Evolutionary conservation across 768 basidiomycete species (phyloP), one percentile per base, ranked within the genome.

Genomic region (Lactifluus piperatus): DNA sequence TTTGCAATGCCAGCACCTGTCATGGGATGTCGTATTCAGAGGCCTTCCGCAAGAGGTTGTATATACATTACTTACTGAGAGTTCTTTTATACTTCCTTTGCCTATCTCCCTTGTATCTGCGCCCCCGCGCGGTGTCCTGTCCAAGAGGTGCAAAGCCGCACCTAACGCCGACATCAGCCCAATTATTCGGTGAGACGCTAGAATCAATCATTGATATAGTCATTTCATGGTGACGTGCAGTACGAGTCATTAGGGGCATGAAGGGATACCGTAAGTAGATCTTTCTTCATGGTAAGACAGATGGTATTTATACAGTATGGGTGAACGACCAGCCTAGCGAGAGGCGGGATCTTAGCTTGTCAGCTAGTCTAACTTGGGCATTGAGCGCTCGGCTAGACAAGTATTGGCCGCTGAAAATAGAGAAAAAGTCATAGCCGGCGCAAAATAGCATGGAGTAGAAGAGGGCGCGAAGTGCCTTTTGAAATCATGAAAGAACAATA

Each of bases 201-300:
- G 46, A 30, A 16, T 46, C 53, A 36, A n/a, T 49, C 47, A 47
- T 59, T 22, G 53, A 30, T 3, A 36, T 26, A 10, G 46, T 36
- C 58, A 10, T 59, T 49, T 59, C 47, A 49, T 32, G 3, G 51
- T 54, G 53, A 20, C 30, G 11, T 48, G 46, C 24, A 59, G 24
- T 36, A 30, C 39, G 32, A 30, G 47, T 59, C 58, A n/a, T 59
- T 8, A 59, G n/a, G 8, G 46, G 47, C 52, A 32, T 59, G 46
- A 27, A 30, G 39, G 43, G 47, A 37, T n/a, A 46, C 24, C 7
- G 10, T n/a, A n/a, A n/a, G n/a, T n/a, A n/a, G n/a, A n/a, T n/a
- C n/a, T n/a, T n/a, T n/a, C n/a, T n/a, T 36, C 13, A 16, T 5
- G 20, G 36, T 13, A 1, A n/a, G n/a, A n/a, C n/a, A n/a, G n/a